A percentile compares a stretch with the other conserved stretches of the same genome.
Evolutionary conservation across 345 rosid genomes (phyloP).

Genomic region (Balakata baccata): DNA sequence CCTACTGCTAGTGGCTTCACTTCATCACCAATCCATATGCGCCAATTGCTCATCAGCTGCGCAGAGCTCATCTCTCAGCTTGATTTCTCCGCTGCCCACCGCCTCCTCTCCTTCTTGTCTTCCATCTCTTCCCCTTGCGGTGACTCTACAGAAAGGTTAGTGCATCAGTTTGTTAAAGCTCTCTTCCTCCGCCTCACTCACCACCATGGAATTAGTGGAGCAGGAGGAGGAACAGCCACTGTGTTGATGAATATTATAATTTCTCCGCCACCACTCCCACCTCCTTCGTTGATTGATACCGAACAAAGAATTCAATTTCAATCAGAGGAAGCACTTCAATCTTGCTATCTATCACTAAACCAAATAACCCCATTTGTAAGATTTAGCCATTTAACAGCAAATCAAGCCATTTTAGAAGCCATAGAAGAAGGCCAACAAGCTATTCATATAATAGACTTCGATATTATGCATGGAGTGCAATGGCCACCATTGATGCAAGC

Average conservation of each 20-base stretch:
- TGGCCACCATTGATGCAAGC: conserved; percentile 99
- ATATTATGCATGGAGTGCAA: conserved; percentile 95
- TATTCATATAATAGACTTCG: conserved; percentile 83
- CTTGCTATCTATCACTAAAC: conserved; percentile 80
- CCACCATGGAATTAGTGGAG: conserved; percentile 18
- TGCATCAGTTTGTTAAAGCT: conserved; percentile 72
- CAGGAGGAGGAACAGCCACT: conserved; percentile 12
- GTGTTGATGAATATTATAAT: conserved; percentile 9
- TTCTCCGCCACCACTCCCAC: conserved; percentile 2
- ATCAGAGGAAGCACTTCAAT: conserved; percentile 33
- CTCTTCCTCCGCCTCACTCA: conserved; percentile 63
- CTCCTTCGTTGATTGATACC: background rate
- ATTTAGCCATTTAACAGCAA: conserved; percentile 88
- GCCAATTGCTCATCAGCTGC: conserved; percentile 63
- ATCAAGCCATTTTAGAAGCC: conserved; percentile 87
- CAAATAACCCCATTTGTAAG: conserved; percentile 85
- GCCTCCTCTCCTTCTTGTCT: conserved; percentile 53
- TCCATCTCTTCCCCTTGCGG: conserved; percentile 68
- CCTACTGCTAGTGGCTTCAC: background rate
- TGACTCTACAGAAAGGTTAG: conserved; percentile 68
- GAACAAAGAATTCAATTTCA: background rate
- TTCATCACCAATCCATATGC: conserved; percentile 48
- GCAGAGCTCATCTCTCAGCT: conserved; percentile 68
- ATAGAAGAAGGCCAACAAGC: conserved; percentile 49
- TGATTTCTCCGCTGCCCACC: conserved; percentile 72